Evolutionary conservation across 208 protist genomes (phyloP).

Genomic region (Wallacemonas sp.): DNA sequence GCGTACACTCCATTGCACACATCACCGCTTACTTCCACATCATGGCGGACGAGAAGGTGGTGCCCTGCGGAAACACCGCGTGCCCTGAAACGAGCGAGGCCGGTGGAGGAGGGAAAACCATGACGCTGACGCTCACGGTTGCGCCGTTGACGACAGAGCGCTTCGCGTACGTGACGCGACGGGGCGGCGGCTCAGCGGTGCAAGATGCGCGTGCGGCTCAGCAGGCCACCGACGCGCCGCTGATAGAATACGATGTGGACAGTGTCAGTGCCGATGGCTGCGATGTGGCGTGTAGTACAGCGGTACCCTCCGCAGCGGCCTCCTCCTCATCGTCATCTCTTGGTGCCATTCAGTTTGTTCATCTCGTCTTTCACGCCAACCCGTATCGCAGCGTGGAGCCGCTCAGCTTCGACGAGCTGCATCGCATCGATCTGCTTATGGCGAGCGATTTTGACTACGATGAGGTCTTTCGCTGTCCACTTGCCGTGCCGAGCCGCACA

Average conservation of each 20-base stretch:
- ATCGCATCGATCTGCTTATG: background rate
- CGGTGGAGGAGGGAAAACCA: conserved; percentile 20
- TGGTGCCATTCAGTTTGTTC: background rate
- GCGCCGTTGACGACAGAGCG: conserved; percentile 39
- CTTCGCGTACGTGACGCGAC: conserved; percentile 29
- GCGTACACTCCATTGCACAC: conserved; percentile 28
- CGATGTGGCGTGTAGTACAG: background rate
- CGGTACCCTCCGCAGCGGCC: background rate
- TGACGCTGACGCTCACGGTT: conserved; percentile 25
- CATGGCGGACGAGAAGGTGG: background rate
- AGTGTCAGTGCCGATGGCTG: background rate
- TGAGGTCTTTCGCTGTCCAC: conserved; percentile 19
- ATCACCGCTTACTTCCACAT: conserved; percentile 26
- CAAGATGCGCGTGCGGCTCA: conserved; percentile 5
- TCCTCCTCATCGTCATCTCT: background rate
- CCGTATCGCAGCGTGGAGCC: background rate
- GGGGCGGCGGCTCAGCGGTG: background rate
- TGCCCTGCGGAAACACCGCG: conserved; percentile 10
- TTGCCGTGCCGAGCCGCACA: background rate
- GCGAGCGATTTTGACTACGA: conserved; percentile 21
- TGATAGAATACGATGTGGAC: background rate
- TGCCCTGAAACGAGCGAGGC: background rate
- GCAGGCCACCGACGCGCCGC: background rate
- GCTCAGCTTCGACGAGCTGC: background rate
- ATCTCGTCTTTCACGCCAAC: background rate